Conservation (phyloP, 176 grass and related monocot species). For the Paspalum vaginatum region DNA sequence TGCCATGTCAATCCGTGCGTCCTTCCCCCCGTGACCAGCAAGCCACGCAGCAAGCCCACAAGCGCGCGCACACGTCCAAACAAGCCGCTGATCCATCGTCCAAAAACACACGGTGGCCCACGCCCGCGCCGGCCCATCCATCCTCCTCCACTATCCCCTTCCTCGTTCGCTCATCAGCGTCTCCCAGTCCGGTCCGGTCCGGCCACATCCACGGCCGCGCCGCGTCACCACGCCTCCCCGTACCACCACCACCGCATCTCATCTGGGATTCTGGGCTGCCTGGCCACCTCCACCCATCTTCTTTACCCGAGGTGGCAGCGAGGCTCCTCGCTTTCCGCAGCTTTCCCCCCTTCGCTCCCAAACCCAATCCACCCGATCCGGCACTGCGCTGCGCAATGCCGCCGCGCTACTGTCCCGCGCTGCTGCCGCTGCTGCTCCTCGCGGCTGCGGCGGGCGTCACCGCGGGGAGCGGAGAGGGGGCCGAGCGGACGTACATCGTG, state of each 20-base stretch:
- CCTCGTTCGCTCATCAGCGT: background rate
- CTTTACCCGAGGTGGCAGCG: conserved; percentile 41
- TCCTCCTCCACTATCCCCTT: background rate
- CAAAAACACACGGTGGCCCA: conserved; percentile 26
- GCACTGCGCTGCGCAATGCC: conserved; percentile 27
- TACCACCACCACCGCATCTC: conserved; percentile 6
- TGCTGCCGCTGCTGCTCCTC: background rate
- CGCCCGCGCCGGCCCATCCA: conserved; percentile 27
- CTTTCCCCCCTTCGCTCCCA: background rate
- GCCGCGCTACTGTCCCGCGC: background rate
- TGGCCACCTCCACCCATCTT: background rate
- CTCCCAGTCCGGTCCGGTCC: background rate
- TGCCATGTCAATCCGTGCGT: background rate
- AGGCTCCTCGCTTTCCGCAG: conserved; percentile 27
- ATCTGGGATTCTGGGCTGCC: background rate
- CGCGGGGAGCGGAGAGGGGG: background rate
- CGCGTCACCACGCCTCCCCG: background rate
- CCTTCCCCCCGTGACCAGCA: conserved; percentile 17
- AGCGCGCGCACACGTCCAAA: conserved; percentile 12
- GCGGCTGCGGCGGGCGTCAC: background rate
- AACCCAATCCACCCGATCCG: conserved; percentile 7
- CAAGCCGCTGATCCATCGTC: background rate
- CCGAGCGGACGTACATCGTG: conserved; percentile 78
- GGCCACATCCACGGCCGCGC: conserved; percentile 9
- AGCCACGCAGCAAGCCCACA: background rate